Evolutionary conservation across 2,329 filamentous ascomycete species (phyloP), one percentile per base, ranked within the genome.

Genomic region (Exophiala sp.): DNA sequence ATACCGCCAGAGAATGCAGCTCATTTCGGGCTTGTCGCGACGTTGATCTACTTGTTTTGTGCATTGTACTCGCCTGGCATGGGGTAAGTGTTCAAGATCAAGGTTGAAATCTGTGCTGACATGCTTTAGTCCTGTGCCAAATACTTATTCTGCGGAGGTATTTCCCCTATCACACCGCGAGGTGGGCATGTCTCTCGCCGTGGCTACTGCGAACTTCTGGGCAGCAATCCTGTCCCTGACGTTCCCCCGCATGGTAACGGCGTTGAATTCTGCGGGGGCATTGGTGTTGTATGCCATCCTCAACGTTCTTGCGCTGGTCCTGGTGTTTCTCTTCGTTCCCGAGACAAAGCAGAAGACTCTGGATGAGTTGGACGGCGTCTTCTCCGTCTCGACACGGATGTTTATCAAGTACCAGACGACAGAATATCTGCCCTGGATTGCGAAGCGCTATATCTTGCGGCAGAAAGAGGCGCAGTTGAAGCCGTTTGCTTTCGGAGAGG

Each of bases 321-420:
- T 85, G 65, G 83, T 85, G 52, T 83, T 84, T 70, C 70, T 84
- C 20, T 78, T 78, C 57, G 64, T 79, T 2, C 76, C 76, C 0
- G 76, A 79, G 63, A 79, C 77, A 1, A 77, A 75, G 56, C 65
- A 78, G 63, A 72, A 72, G 36, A 80, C 78, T 0, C 61, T 70
- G 12, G 78, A 81, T 60, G 78, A 81, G 64, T 66, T 85, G 36
- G 82, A 85, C 36, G 52, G 54, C 2, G 62, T 63, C 32, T 63
- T 63, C 44, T 55, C 54, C 3, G 49, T 84, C 14, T 76, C 79
- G 2, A 80, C 77, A 5, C 68, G 75, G n/a, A 73, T 70, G 46
- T 82, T 80, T 63, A 72, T 76, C 51, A 71, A 66, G 49, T 83
- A 83, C 55, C 80, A 84, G 63, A 61, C 78, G 3, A 76, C 71